Conservation (phyloP, 805 yeast genomes). For the Isabelozyma gotoi region DNA sequence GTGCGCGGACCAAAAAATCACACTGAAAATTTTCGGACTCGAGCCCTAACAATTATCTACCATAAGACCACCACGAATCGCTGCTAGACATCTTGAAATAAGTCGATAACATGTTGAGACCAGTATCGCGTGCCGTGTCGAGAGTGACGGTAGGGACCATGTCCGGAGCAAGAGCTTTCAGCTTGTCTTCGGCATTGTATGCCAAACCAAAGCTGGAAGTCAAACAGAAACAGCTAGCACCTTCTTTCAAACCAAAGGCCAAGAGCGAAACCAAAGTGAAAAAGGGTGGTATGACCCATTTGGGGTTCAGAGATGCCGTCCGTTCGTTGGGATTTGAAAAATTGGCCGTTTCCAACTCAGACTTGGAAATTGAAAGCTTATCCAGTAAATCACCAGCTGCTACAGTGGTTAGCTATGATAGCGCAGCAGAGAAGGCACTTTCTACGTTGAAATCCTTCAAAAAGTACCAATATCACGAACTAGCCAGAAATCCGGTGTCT, state of each 20-base stretch:
- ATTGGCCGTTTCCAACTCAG: constrained; percentile 21
- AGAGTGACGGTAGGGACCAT: background rate
- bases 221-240: background rate
- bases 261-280: constrained; percentile 19
- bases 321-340: constrained; percentile 33
- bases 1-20: background rate
- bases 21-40: background rate
- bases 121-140: background rate
- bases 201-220: background rate
- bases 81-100: background rate
- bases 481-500: constrained; percentile 59
- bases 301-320: constrained; percentile 37
- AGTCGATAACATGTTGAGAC: background rate
- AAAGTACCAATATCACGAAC: constrained; percentile 66
- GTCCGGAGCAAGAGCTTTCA: background rate
- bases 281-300: constrained; percentile 44
- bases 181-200: background rate
- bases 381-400: constrained; percentile 9
- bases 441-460: constrained; percentile 61
- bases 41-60: background rate
- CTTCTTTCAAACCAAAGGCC: background rate
- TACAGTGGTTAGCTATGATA: constrained; percentile 35
- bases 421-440: constrained; percentile 42
- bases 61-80: background rate
- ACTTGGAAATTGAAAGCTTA: constrained; percentile 12